These are phyloP conservation scores for Canavalia ensiformis DNA, from an alignment of 306 rosid genomes.

Conservation along the genomic window DNA sequence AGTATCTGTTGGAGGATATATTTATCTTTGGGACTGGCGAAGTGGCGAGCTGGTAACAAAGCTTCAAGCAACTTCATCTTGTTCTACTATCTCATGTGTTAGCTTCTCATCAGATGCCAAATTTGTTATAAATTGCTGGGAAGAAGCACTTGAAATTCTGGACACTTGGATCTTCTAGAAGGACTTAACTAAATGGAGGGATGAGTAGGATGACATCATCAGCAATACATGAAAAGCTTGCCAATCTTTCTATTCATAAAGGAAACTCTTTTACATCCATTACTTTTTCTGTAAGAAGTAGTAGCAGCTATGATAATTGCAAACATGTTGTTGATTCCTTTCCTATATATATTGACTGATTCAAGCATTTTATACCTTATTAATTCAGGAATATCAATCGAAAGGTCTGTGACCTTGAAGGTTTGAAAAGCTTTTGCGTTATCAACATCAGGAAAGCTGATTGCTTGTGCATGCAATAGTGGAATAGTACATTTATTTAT, in stretches of 20 bases:
- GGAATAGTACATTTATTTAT: constrained; percentile 69
- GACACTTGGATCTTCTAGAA: constrained; percentile 67
- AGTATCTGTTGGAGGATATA: constrained; percentile 76
- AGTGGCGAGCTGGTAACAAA: constrained; percentile 63
- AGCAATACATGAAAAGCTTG: constrained; percentile 64
- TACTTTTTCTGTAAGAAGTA: constrained; percentile 48
- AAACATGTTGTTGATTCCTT: constrained; percentile 58
- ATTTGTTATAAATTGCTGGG: constrained; percentile 69
- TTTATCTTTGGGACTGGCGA: constrained; percentile 80
- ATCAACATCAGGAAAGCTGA: constrained; percentile 64
- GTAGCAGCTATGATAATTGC: constrained; percentile 34
- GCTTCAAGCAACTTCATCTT: constrained; percentile 79
- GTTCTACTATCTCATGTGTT: constrained; percentile 64
- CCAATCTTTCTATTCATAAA: constrained; percentile 68
- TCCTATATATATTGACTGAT: constrained; percentile 73
- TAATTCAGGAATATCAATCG: constrained; percentile 65
- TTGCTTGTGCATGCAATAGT: constrained; percentile 85
- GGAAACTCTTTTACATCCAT: constrained; percentile 69
- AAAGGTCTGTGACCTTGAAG: constrained; percentile 69
- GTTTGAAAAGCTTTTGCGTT: constrained; percentile 72
- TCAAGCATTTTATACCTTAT: constrained; percentile 52
- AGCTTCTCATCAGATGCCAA: constrained; percentile 75
- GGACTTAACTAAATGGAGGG: constrained; percentile 57
- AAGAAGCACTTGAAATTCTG: constrained; percentile 81
- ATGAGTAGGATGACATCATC: constrained; percentile 46